These are phyloP conservation scores for Rosa persica DNA, from an alignment of 306 rosid species.

Conservation along the genomic window DNA sequence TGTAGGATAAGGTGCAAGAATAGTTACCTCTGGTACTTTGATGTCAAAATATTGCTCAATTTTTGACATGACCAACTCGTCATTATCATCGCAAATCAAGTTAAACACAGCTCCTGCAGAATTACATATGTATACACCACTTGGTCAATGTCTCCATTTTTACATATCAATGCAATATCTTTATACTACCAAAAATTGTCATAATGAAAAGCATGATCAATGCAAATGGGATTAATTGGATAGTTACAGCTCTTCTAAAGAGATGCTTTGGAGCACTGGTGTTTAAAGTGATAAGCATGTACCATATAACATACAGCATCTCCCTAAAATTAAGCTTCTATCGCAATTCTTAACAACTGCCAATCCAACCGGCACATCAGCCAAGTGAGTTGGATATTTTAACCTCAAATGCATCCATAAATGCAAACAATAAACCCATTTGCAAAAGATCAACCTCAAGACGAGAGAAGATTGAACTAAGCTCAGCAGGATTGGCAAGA, in stretches of 20 bases:
- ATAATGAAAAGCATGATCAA: not conserved
- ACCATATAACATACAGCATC: not conserved
- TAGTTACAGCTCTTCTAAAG: not conserved
- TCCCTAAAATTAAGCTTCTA: not conserved
- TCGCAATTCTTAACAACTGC: not conserved
- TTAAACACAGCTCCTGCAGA: conserved; percentile 33
- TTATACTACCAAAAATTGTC: not conserved
- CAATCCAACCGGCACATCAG: not conserved
- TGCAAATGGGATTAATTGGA: not conserved
- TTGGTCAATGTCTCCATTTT: not conserved
- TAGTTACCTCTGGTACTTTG: conserved; percentile 24
- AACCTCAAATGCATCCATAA: not conserved
- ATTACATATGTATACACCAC: not conserved
- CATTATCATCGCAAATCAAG: conserved; percentile 21
- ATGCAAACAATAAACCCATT: not conserved
- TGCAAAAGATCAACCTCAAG: not conserved
- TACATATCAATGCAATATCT: not conserved
- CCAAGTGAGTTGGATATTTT: not conserved
- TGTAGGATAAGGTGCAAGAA: not conserved
- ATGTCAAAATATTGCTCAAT: conserved; percentile 31
- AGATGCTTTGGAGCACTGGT: not conserved
- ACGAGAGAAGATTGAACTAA: not conserved
- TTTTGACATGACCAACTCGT: conserved; percentile 24
- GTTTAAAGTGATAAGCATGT: not conserved
- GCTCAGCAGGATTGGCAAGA: not conserved